Percentiles rank a stretch among this genome's conserved stretches.
Conservation (phyloP, 768 basidiomycete species). For the Piloderma croceum region DNA sequence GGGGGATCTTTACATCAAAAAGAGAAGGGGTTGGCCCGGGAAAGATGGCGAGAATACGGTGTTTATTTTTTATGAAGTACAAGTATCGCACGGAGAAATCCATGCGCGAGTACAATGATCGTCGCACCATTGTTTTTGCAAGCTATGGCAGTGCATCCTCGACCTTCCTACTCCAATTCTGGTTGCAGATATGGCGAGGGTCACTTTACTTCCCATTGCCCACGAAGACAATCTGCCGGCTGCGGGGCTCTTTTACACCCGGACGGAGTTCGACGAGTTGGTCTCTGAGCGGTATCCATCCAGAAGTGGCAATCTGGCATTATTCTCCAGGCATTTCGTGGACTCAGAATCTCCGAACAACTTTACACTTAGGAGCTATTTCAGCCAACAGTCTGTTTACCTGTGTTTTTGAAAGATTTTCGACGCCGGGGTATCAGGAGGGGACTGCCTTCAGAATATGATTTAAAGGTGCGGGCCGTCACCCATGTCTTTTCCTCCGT, state of each 20-base stretch:
- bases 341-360: constrained; percentile 6
- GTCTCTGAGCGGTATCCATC: constrained; percentile 7
- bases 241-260: constrained; percentile 11
- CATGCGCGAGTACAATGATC: constrained; percentile 1
- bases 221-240: constrained; percentile 8
- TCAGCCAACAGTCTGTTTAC: constrained; percentile 5
- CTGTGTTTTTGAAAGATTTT: constrained; percentile 6
- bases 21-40: too few relatives aligned
- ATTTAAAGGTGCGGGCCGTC: too few relatives aligned
- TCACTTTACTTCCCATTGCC: constrained; percentile 8
- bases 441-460: too few relatives aligned
- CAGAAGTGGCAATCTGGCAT: too few relatives aligned
- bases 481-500: too few relatives aligned
- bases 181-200: constrained; percentile 5
- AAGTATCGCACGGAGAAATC: constrained; percentile 11
- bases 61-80: constrained; percentile 16
- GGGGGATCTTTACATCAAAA: too few relatives aligned
- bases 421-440: neutral
- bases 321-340: constrained; percentile 8
- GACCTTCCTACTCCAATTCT: constrained; percentile 2
- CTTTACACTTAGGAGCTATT: constrained; percentile 13
- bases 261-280: constrained; percentile 11
- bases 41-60: constrained; percentile 6
- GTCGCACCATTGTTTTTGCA: constrained; percentile 11
- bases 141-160: constrained; percentile 10